Evolutionary conservation across 2,329 filamentous ascomycete genomes (phyloP).

Genomic region (Hypoxylon sp.): DNA sequence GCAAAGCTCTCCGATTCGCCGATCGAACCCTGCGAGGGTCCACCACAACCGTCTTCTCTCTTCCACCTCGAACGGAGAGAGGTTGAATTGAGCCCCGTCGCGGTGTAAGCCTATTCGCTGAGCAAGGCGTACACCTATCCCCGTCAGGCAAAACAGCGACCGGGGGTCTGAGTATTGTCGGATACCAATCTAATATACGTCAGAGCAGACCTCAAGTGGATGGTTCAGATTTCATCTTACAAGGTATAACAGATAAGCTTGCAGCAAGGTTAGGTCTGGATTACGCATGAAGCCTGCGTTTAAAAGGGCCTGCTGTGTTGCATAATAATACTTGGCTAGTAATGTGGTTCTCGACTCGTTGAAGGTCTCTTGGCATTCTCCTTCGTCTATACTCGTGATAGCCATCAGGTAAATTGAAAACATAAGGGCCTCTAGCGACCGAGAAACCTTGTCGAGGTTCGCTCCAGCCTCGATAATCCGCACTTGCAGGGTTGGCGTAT

Average conservation of each 20-base stretch:
- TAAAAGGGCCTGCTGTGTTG: slow-evolving; percentile 74
- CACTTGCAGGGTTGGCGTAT: slow-evolving; percentile 75
- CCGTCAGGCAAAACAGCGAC: slow-evolving; percentile 72
- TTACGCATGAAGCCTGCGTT: slow-evolving; percentile 77
- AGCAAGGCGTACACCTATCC: slow-evolving; percentile 76
- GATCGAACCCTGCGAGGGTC: slow-evolving; percentile 78
- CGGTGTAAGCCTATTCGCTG: slow-evolving; percentile 78
- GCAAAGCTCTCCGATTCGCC: slow-evolving; percentile 76
- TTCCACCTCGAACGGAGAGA: slow-evolving; percentile 75
- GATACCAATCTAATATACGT: slow-evolving; percentile 65
- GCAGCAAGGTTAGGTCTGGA: slow-evolving; percentile 74
- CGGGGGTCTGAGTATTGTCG: slow-evolving; percentile 72
- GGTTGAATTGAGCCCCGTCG: slow-evolving; percentile 67
- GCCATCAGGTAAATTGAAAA: slow-evolving; percentile 75
- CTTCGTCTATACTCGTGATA: slow-evolving; percentile 70
- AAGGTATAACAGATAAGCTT: slow-evolving; percentile 77
- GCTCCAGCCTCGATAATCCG: slow-evolving; percentile 74
- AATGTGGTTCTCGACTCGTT: slow-evolving; percentile 67
- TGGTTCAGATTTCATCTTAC: slow-evolving; percentile 57
- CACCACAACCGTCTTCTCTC: slow-evolving; percentile 82
- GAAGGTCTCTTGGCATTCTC: slow-evolving; percentile 66
- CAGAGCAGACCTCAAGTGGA: slow-evolving; percentile 44
- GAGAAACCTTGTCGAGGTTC: slow-evolving; percentile 67
- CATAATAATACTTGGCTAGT: slow-evolving; percentile 68
- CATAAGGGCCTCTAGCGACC: slow-evolving; percentile 75